Evolutionary conservation across 768 basidiomycete genomes (phyloP).

Genomic region (Trametes elegans): DNA sequence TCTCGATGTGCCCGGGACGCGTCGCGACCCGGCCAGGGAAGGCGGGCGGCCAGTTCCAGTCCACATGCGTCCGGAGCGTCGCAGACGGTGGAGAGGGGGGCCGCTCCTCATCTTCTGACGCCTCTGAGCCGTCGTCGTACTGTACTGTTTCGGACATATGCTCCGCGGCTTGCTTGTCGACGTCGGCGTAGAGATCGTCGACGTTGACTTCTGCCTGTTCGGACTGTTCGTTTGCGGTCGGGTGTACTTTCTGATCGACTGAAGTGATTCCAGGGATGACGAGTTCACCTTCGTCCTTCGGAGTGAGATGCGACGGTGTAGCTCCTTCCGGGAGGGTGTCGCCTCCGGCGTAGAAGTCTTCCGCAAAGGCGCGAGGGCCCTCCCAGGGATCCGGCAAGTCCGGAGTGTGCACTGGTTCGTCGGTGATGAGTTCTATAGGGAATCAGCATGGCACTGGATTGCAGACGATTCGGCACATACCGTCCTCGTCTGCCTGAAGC

Average conservation of each 20-base stretch:
- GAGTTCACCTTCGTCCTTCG: slow-evolving; percentile 16
- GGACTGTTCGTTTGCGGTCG: neutral
- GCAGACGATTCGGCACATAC: neutral
- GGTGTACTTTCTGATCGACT: neutral
- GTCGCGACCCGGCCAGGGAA: slow-evolving; percentile 29
- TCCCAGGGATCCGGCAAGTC: slow-evolving; percentile 41
- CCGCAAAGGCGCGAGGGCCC: slow-evolving; percentile 37
- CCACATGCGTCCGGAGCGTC: slow-evolving; percentile 24
- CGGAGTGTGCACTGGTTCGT: slow-evolving; percentile 14
- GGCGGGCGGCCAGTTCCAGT: slow-evolving; percentile 38
- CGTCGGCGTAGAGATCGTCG: slow-evolving; percentile 1
- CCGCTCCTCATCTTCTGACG: neutral
- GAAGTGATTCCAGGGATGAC: slow-evolving; percentile 20
- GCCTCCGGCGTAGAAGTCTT: slow-evolving; percentile 44
- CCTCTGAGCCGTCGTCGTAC: neutral
- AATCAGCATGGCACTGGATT: slow-evolving; percentile 11
- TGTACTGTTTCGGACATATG: neutral
- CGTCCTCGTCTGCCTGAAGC: slow-evolving; percentile 26
- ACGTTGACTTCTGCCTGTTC: neutral
- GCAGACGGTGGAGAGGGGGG: slow-evolving; percentile 10
- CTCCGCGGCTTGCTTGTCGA: neutral
- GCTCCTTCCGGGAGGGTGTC: slow-evolving; percentile 24
- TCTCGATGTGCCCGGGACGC: slow-evolving; percentile 17
- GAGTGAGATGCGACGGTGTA: slow-evolving; percentile 28
- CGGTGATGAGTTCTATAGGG: slow-evolving; percentile 1